Base-by-base conservation (phyloP, 169 alveolate genomes). In the Plasmodium inui region DNA sequence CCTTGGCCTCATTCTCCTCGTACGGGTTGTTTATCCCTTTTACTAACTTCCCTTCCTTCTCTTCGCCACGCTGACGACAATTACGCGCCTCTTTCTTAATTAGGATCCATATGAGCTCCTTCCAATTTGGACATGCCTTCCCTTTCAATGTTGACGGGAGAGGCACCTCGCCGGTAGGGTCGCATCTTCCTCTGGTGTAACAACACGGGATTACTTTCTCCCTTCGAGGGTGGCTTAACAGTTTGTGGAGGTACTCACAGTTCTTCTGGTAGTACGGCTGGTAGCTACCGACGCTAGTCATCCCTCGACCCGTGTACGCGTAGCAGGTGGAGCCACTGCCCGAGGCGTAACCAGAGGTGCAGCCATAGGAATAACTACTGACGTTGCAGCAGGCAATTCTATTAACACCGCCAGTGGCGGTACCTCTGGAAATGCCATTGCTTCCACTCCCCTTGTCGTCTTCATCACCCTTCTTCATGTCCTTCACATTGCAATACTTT, bases 91-190 rank as follows among this genome's bases (percentile, higher is more conserved):
- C 73, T 8, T 28, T 41, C 32, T 70, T 39, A 83, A 41, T 70
- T 39, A 70, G 12, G 50, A 28, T 83, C 50, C 41, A 61, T 70
- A 83, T 46, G 32, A 83, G 46, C 53, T 61, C 26, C n/a, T 79
- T 67, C 76, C 41, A 70, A 71, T 44, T 19, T 9, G 92, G 57
- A 5, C 41, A 28, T 28, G 14, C 73, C n/a, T 83, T 37, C 44
- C 73, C 44, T 28, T 61, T 83, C 30, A 61, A 2, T 7, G 46
- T 83, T 8, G 82, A 37, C 30, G 53, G 37, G 8, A 70, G 22
- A 7, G 17, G 30, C 76, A 67, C 73, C 76, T 26, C 92, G 37
- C 50, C 22, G 7, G 92, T 41, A 61, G 76, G 5, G n/a, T 5
- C 12, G 14, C 2, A 19, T 22, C 37, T 22, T 67, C 39, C 37